A percentile compares a stretch with the other conserved stretches of the same genome.
Conservation (phyloP, 148 eudicot genomes). For the Silene latifolia region DNA sequence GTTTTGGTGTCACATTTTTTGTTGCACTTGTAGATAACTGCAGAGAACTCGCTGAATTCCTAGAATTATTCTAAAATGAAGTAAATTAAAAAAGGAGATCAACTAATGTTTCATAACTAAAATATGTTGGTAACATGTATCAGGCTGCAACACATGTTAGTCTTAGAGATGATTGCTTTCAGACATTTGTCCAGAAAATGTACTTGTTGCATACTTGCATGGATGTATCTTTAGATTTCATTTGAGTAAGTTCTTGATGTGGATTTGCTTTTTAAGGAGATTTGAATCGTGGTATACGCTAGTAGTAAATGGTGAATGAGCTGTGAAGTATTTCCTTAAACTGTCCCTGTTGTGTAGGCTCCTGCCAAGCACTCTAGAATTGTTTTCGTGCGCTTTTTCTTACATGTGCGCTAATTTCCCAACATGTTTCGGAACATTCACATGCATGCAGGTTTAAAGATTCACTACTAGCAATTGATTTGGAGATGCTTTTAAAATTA, state of each 20-base stretch:
- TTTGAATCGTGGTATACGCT: background rate
- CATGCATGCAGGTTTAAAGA: slow-evolving; percentile 69
- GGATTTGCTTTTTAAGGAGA: background rate
- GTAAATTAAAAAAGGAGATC: slow-evolving; percentile 2
- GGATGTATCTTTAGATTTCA: background rate
- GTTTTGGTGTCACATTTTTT: slow-evolving; percentile 47
- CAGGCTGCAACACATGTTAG: background rate
- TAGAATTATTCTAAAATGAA: background rate
- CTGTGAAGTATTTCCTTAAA: background rate
- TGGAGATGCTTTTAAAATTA: slow-evolving; percentile 70
- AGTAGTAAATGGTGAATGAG: background rate
- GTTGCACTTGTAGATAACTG: slow-evolving; percentile 30
- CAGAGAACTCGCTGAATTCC: background rate
- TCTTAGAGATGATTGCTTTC: background rate
- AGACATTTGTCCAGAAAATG: background rate
- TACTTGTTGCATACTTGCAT: background rate
- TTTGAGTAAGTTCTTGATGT: background rate
- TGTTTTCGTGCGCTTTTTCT: background rate
- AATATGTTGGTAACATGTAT: background rate
- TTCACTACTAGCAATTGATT: slow-evolving; percentile 83
- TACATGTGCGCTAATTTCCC: background rate
- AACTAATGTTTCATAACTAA: background rate
- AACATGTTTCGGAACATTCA: slow-evolving; percentile 3
- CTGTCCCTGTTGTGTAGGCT: background rate
- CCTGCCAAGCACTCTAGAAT: background rate